These are phyloP conservation scores for Rubia peregrina DNA, from an alignment of 305 asterid species.

Conservation along the genomic window DNA sequence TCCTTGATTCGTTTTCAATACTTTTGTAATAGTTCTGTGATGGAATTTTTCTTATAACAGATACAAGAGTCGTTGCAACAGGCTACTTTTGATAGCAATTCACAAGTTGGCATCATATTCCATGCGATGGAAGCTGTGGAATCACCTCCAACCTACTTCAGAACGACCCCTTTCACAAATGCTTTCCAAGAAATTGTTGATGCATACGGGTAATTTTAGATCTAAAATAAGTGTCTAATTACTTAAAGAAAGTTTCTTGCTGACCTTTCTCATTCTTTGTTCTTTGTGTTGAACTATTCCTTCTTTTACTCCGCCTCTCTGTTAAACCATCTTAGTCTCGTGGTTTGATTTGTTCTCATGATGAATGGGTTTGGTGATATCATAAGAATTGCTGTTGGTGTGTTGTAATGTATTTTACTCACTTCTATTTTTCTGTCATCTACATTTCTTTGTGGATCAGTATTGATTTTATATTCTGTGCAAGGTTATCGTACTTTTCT, in stretches of 20 bases:
- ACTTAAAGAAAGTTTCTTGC: neutral
- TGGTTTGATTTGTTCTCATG: neutral
- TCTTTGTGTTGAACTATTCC: neutral
- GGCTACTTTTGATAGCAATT: slow-evolving; percentile 87
- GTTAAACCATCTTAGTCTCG: neutral
- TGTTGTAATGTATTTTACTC: neutral
- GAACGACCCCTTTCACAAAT: slow-evolving; percentile 69
- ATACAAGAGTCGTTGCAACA: slow-evolving; percentile 91
- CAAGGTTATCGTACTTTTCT: neutral
- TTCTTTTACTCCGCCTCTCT: neutral
- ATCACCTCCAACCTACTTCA: slow-evolving; percentile 91
- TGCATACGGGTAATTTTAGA: slow-evolving; percentile 99
- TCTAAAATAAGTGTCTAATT: slow-evolving; percentile 21
- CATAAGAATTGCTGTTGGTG: neutral
- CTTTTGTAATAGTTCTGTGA: slow-evolving; percentile 16
- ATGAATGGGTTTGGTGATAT: neutral
- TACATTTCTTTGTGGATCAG: neutral
- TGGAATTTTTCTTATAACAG: slow-evolving; percentile 35
- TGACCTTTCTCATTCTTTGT: neutral
- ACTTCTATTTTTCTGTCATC: neutral
- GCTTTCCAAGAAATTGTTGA: slow-evolving; percentile 98
- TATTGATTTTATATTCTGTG: neutral
- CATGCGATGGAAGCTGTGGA: slow-evolving; percentile 86
- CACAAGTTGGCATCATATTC: slow-evolving; percentile 92
- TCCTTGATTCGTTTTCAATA: slow-evolving; percentile 14